Base-by-base conservation (phyloP, 495 filamentous ascomycete genomes). In the Talaromyces stipitatus region DNA sequence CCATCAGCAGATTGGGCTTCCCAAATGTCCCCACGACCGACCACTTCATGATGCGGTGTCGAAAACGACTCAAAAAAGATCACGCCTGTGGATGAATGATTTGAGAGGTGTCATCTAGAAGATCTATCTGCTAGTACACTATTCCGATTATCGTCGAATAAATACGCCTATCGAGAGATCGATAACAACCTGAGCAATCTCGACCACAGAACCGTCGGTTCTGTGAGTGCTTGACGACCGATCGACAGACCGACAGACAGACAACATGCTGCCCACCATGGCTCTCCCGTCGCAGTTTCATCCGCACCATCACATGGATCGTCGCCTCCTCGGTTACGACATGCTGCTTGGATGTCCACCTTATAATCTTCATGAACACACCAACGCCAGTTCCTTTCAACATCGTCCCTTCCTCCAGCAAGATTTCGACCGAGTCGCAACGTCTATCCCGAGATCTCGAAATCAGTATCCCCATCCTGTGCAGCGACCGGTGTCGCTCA, bases 11-110 rank as follows among this genome's bases (percentile, higher is more conserved):
- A 41, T 18, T 61, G 63, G 16, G 43, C 43, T 12, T 32, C 12
- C 28, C 24, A 52, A 12, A 45, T 20, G 30, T 36, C 27, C n/a
- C 27, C n/a, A 28, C 48, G n/a, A 28, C 27, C 27, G 7, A 28
- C 56, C 56, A 53, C 23, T 45, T 54, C 73, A 78, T 72, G 67
- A 78, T 78, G 74, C 69, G 72, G 74, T 75, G 72, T 74, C 72
- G 73, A 66, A 78, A 76, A 74, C 73, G 73, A 29, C 73, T 71
- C 63, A 76, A 75, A n/a, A n/a, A n/a, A 67, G 66, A 73, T 63
- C 65, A 74, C 74, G 72, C 68, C 71, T 55, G 33, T 58, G 69
- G 69, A 69, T 74, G 69, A 78, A 62, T 68, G 48, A 41, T 54
- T 55, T 61, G 64, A 58, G 60, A 46, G 61, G 60, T 66, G 54